These are phyloP conservation scores for Peronospora farinosa DNA, from an alignment of 352 stramenopile species.

Conservation along the genomic window DNA sequence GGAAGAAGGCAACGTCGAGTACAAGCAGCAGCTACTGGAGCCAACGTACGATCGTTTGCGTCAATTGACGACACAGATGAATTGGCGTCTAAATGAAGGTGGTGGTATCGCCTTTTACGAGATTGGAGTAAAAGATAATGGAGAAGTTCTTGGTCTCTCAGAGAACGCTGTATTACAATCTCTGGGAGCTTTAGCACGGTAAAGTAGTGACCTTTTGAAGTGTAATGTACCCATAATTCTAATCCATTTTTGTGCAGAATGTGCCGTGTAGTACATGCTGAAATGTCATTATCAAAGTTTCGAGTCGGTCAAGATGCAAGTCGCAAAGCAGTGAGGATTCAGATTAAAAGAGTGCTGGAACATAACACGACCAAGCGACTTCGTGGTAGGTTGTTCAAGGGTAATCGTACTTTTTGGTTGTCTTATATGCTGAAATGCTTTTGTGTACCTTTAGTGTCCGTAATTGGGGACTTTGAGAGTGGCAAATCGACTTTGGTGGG, in stretches of 20 bases:
- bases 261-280: conserved; percentile 61
- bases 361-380: conserved; percentile 54
- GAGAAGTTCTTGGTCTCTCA: conserved; percentile 59
- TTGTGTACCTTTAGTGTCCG: conserved; percentile 42
- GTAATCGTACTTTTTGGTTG: background rate
- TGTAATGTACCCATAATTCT: conserved; percentile 8
- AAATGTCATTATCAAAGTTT: conserved; percentile 63
- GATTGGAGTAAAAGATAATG: conserved; percentile 82
- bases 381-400: conserved; percentile 29
- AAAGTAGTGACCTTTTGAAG: background rate
- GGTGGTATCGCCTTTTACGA: conserved; percentile 82
- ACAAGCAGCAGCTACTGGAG: conserved; percentile 86
- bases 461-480: conserved; percentile 82
- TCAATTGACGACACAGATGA: conserved; percentile 86
- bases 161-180: conserved; percentile 65
- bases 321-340: conserved; percentile 43
- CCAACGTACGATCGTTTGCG: conserved; percentile 60
- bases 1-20: conserved; percentile 88
- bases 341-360: conserved; percentile 44
- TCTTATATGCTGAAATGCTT: background rate
- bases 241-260: conserved; percentile 38
- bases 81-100: conserved; percentile 88
- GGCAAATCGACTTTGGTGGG: conserved; percentile 88
- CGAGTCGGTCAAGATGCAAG: conserved; percentile 31
- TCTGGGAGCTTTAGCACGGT: conserved; percentile 56